Evolutionary conservation across 73 alveolate genomes (phyloP), one percentile per base, ranked within the genome.

Genomic region (Symbiodinium natans): DNA sequence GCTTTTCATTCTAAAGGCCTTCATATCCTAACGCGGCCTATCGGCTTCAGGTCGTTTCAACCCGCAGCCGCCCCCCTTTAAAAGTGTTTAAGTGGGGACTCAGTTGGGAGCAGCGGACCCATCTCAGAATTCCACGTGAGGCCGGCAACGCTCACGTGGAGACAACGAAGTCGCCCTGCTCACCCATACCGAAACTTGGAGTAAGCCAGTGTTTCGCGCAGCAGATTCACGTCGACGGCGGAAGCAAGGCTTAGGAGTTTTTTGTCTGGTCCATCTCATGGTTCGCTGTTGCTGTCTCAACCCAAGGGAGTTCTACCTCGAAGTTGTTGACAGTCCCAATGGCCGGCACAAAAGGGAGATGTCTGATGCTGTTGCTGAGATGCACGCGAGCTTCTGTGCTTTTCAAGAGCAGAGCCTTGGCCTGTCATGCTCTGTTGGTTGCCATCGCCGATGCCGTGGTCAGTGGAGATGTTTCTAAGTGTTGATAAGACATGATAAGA

Each of bases 301-400:
- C n/a, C 87, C 56, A 5, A 68, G 89, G 97, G 97, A 90, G 40
- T 90, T 90, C 88, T 90, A 41, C 89, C 43, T 90, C 75, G 97
- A 90, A 6, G 56, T 82, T 40, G 80, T 46, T 48, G 97, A 90
- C 40, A 9, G 41, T 11, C 97, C 97, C 21, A 29, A 41, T 54
- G 33, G 19, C 80, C 80, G 27, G 9, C 59, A 46, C 21, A 46
- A 46, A 13, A 23, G 33, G 31, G 86, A 59, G 41, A 63, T 27
- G 88, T n/a, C 97, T 25, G 97, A 68, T 71, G 36, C 52, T 2
- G 89, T 84, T 8, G 97, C 77, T 29, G 40, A 68, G 75, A 41
- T 90, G 34, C 97, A 90, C 25, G 97, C 97, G 52, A 90, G 52
- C 48, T 90, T 90, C 80, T 71, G 89, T 27, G 97, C 97, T 0